A percentile compares a stretch with the other conserved stretches of the same genome.
Evolutionary conservation across 169 alveolate species (phyloP).

Genomic region (Cryptosporidium parvum): DNA sequence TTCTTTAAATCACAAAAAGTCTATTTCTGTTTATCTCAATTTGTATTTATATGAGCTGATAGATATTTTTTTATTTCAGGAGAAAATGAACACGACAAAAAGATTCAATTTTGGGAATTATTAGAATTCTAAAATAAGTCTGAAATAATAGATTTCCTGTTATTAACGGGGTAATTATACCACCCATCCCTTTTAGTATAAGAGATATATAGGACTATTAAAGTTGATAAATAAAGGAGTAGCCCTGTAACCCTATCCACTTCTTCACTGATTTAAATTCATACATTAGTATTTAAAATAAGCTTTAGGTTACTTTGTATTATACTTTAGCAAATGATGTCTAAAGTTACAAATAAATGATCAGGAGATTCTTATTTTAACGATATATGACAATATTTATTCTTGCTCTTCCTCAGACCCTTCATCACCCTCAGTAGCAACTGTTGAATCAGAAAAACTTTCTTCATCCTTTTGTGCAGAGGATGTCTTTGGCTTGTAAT

Average conservation of each 20-base stretch:
- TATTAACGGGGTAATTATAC: slow-evolving; percentile 40
- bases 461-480: background rate
- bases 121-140: slow-evolving; percentile 15
- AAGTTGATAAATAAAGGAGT: background rate
- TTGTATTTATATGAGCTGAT: too few species aligned
- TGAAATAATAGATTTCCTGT: slow-evolving; percentile 24
- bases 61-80: too few species aligned
- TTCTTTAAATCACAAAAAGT: background rate
- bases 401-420: slow-evolving; percentile 24
- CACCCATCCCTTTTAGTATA: slow-evolving; percentile 32
- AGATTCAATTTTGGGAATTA: slow-evolving; percentile 20
- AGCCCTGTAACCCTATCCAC: background rate
- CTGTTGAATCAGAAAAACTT: slow-evolving; percentile 14
- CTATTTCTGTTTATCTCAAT: too few species aligned
- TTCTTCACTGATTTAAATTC: background rate
- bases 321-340: background rate
- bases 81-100: background rate
- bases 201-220: background rate
- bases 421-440: slow-evolving; percentile 11
- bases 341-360: background rate
- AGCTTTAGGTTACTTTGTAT: background rate
- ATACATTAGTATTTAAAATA: background rate
- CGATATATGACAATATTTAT: background rate
- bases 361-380: background rate
- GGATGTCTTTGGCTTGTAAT: background rate